Base-by-base conservation (phyloP, 2,329 filamentous ascomycete species). In the Cladobotryum mycophilum region DNA sequence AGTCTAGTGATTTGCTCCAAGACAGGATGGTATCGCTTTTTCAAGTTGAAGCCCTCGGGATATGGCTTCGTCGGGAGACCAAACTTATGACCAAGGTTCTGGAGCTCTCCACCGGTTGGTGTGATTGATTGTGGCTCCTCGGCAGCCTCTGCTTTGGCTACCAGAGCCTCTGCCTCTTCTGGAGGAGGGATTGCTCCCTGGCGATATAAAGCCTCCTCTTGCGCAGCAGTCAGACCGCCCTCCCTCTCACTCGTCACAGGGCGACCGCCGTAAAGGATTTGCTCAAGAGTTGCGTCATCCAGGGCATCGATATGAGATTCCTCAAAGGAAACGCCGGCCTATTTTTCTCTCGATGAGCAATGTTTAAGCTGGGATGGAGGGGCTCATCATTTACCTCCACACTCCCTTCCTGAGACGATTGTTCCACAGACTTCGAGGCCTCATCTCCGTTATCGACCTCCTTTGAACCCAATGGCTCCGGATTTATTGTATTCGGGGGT, bases 1-100 rank as follows among this genome's bases (percentile, higher is more conserved):
- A 96, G 76, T 66, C 90, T 91, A 15, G 90, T 96, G 60, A 97
- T 78, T 73, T 96, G 93, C 57, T 86, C 76, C 44, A 97, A 76
- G 7, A 96, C 78, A 2, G 88, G 82, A 64, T 96, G 87, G 65
- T 97, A 95, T 62, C 93, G 82, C 65, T 88, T 76, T 69, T 90
- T 87, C 60, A 92, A 72, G 69, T 70, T 88, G 78, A 64, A 75
- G 30, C 73, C 62, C 48, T 79, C 76, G 9, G 85, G 79, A 47
- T 90, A 74, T 6, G 86, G 82, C 50, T 84, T 71, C 35, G 76
- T 72, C 1, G 90, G 90, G 55, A 89, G 72, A 4, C 81, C 82
- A 62, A 89, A 96, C 64, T 92, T 95, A 65, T 88, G 76, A n/a
- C 88, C 87, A 13, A 75, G 66, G 3, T 68, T 67, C 35, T 66